Conservation (phyloP, 2,329 filamentous ascomycete genomes). For the Pseudopyricularia cyperi region DNA sequence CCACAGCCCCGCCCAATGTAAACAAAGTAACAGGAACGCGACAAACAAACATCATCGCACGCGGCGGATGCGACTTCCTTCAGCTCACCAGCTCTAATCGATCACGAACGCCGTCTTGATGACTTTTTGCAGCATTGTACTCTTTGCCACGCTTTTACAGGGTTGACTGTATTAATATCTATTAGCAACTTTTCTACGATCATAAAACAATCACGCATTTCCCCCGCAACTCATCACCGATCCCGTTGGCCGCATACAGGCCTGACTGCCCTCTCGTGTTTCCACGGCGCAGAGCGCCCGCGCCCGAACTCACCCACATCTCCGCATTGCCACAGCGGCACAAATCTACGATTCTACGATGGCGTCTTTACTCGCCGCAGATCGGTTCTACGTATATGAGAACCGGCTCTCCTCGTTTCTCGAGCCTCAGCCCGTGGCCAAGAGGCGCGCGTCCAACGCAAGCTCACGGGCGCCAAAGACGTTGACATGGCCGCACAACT, state of each 20-base stretch:
- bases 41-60: neutral
- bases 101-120: neutral
- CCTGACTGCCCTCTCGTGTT: neutral
- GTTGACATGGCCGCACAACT: conserved; percentile 67
- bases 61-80: neutral
- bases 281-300: neutral
- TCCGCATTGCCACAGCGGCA: neutral
- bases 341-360: neutral
- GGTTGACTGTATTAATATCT: too few relatives aligned
- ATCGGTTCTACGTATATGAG: conserved; percentile 50
- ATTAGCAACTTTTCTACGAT: neutral
- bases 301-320: neutral
- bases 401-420: conserved; percentile 74
- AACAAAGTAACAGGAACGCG: neutral
- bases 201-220: neutral
- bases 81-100: neutral
- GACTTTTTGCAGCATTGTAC: neutral
- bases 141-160: neutral
- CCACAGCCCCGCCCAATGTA: neutral
- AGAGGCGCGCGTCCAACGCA: conserved; percentile 57
- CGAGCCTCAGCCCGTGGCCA: conserved; percentile 44
- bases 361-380: conserved; percentile 6
- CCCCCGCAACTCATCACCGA: neutral
- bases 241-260: neutral
- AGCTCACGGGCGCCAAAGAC: conserved; percentile 44